Base-by-base conservation (phyloP, 345 rosid genomes). In the Gossypium turneri region DNA sequence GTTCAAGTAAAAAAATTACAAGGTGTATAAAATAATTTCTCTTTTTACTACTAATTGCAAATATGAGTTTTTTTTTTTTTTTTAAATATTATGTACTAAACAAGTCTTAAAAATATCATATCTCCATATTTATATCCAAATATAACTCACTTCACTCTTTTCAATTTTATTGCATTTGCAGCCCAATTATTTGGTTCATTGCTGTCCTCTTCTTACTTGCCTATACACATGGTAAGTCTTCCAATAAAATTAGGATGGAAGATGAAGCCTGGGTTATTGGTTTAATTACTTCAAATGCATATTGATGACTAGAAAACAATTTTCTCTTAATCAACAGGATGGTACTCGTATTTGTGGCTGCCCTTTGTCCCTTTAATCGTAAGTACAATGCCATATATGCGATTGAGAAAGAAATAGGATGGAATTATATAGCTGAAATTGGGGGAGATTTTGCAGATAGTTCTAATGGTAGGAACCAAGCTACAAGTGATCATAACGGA, bases 361-460 rank as follows among this genome's bases (percentile, higher is more conserved):
- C 99, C 99, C 17, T 90, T 92, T 70, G 44, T 93, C 71, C 94
- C 99, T 20, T 78, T 95, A 74, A 0, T 90, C 77, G 99, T 95
- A 89, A 95, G 98, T 70, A 70, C 56, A 60, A 60, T 4, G 11
- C 34, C 47, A 27, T 9, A 66, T 51, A 2, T 50, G 5, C 12
- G 15, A 29, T 2, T 45, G 7, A 34, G 6, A 65, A 34, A 17
- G 15, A 50, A 53, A 16, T 58, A 60, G 15, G 44, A 52, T 55
- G 12, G 10, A 10, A 22, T 59, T 59, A 63, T 10, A 43, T 15
- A 25, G 52, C 24, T 16, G 20, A 22, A 66, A 17, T 3, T 45
- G 63, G 13, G 10, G 3, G 15, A 59, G 34, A 41, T 22, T 79
- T 34, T 77, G 83, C 85, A 90, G 92, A 75, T 88, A 67, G 85